Percentiles rank a stretch among this genome's conserved stretches.
Conservation (phyloP, 257 asterid genomes). For the Rhazya stricta region DNA sequence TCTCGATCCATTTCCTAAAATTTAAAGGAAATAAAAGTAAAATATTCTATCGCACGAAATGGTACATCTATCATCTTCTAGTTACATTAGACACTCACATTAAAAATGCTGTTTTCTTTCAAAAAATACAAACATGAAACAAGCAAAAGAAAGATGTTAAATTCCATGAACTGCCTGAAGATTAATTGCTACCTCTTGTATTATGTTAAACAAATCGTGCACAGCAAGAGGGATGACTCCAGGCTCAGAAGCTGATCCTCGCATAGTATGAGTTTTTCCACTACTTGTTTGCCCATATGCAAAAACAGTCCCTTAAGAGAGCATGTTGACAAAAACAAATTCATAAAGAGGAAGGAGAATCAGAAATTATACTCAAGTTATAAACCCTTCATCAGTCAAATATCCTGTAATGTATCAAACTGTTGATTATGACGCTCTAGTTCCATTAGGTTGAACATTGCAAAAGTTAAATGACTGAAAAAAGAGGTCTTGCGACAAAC, state of each 20-base stretch:
- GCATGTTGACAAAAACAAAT: background rate
- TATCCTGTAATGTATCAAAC: background rate
- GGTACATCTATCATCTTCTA: background rate
- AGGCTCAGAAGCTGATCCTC: slow-evolving; percentile 79
- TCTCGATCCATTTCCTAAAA: slow-evolving; percentile 69
- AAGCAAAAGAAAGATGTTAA: background rate
- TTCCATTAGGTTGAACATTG: background rate
- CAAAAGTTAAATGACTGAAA: background rate
- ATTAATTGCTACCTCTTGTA: slow-evolving; percentile 56
- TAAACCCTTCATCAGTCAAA: background rate
- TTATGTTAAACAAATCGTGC: slow-evolving; percentile 58
- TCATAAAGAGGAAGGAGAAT: background rate
- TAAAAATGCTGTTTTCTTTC: background rate
- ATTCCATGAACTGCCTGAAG: background rate
- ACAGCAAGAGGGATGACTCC: slow-evolving; percentile 93
- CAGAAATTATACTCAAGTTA: background rate
- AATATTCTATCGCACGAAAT: background rate
- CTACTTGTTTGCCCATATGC: slow-evolving; percentile 99
- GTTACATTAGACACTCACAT: background rate
- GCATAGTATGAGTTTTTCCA: slow-evolving; percentile 95
- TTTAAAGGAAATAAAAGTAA: slow-evolving; percentile 14
- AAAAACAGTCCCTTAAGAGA: slow-evolving; percentile 74
- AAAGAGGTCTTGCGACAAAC: too few relatives aligned
- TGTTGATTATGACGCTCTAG: background rate
- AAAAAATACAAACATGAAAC: background rate